phyloP scores from a whole-genome alignment of 345 rosid genomes.

The Limnanthes douglasii region DNA sequence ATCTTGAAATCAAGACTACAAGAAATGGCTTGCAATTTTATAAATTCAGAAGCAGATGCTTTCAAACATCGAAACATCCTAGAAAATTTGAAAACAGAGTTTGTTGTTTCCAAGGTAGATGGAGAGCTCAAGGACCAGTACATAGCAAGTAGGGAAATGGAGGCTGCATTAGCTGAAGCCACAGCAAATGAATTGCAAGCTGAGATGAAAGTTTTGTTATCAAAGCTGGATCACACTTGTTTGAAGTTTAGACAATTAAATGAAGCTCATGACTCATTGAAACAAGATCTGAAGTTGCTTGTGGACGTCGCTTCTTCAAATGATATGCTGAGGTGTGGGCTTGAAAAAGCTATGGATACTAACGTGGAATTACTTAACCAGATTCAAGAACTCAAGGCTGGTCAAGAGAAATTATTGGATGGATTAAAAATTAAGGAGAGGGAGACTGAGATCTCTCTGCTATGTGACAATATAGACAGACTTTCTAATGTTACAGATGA shows the following conservation, averaged over 20 bases:
- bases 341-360: constrained; percentile 11
- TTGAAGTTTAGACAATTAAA: constrained; percentile 13
- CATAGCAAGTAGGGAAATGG: constrained; percentile 15
- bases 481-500: constrained; percentile 30
- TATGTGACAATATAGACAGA: constrained; percentile 28
- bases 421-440: constrained; percentile 25
- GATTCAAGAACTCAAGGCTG: constrained; percentile 27
- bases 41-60: constrained; percentile 21
- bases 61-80: constrained; percentile 22
- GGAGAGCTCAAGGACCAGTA: constrained; percentile 20
- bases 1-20: constrained; percentile 34
- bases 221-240: constrained; percentile 13
- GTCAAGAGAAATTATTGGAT: constrained; percentile 9
- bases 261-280: constrained; percentile 11
- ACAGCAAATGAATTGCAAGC: no score
- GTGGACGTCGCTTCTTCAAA: constrained; percentile 19
- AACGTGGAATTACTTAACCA: constrained; percentile 14
- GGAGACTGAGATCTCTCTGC: constrained; percentile 22
- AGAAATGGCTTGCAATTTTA: constrained; percentile 24
- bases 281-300: constrained; percentile 13
- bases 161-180: constrained; percentile 13
- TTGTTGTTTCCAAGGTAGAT: constrained; percentile 21
- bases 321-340: constrained; percentile 13
- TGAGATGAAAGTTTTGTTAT: constrained; percentile 8
- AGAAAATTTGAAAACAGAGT: constrained; percentile 21